Percentiles rank a stretch among this genome's conserved stretches.
Conservation (phyloP, 257 asterid species). For the Plantago elongata region DNA sequence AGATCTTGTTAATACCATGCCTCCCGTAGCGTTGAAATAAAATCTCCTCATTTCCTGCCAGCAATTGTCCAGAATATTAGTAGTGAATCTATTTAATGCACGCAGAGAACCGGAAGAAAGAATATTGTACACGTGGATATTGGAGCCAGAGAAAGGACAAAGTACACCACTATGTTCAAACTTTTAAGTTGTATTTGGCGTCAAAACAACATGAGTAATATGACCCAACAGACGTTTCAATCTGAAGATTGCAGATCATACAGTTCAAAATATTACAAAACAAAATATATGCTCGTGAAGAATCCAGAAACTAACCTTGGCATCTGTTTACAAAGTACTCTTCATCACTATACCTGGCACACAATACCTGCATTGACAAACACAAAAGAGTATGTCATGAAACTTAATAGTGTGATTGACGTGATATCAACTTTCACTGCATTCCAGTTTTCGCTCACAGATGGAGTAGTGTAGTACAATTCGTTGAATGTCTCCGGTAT, state of each 20-base stretch:
- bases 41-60: slow-evolving; percentile 58
- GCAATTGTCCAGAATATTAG: slow-evolving; percentile 15
- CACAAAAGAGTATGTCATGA: not conserved
- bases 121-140: slow-evolving; percentile 8
- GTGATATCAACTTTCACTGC: not conserved
- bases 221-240: slow-evolving; percentile 4
- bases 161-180: not conserved
- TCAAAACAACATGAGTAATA: not conserved
- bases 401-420: not conserved
- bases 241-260: slow-evolving; percentile 4
- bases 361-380: slow-evolving; percentile 14
- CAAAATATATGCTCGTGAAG: not conserved
- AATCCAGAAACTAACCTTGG: slow-evolving; percentile 44
- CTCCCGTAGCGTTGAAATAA: slow-evolving; percentile 62
- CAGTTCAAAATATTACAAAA: not conserved
- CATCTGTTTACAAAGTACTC: slow-evolving; percentile 78
- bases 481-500: slow-evolving; percentile 80
- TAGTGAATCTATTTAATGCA: not conserved
- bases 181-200: too few species aligned
- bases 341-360: slow-evolving; percentile 63
- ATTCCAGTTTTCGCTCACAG: slow-evolving; percentile 34
- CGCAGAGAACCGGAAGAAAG: too few species aligned
- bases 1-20: slow-evolving; percentile 56
- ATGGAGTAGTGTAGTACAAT: slow-evolving; percentile 59
- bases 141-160: not conserved